Percentiles rank a stretch among this genome's conserved stretches.
Evolutionary conservation across 345 rosid genomes (phyloP).

Genomic region (Corchorus olitorius): DNA sequence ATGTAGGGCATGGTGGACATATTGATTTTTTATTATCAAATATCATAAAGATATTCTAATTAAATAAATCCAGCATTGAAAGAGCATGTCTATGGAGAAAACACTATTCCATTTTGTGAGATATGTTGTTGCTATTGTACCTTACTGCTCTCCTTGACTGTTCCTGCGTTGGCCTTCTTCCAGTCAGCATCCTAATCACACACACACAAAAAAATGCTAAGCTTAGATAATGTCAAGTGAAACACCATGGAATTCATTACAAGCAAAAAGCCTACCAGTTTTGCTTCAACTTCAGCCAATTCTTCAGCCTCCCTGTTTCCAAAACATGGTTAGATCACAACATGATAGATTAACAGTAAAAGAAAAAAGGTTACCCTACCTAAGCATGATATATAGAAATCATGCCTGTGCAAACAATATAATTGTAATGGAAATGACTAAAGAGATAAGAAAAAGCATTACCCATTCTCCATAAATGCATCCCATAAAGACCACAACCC

Average conservation of each 20-base stretch:
- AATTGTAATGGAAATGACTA: not conserved
- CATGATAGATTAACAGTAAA: constrained; percentile 2
- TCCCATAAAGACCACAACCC: constrained; percentile 95
- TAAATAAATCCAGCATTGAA: not conserved
- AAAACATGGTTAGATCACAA: constrained; percentile 19
- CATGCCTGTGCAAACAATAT: constrained; percentile 2
- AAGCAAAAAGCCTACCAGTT: constrained; percentile 58
- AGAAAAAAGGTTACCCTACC: not conserved
- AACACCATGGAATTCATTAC: not conserved
- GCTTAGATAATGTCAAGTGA: constrained; percentile 20
- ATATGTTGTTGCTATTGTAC: constrained; percentile 32
- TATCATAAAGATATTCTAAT: not conserved
- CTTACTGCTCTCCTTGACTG: constrained; percentile 53
- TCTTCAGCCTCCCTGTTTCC: constrained; percentile 68
- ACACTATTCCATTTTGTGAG: constrained; percentile 7
- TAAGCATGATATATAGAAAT: not conserved
- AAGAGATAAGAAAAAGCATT: constrained; percentile 23
- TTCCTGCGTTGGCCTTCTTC: constrained; percentile 58
- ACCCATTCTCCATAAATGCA: constrained; percentile 71
- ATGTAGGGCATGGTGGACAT: not conserved
- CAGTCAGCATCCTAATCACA: constrained; percentile 66
- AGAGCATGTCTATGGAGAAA: not conserved
- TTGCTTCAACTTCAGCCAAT: constrained; percentile 86
- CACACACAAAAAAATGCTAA: constrained; percentile 7
- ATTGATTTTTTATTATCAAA: not conserved